Evolutionary conservation across 2,329 filamentous ascomycete species (phyloP), one percentile per base, ranked within the genome.

Genomic region (Aspergillus sp.): DNA sequence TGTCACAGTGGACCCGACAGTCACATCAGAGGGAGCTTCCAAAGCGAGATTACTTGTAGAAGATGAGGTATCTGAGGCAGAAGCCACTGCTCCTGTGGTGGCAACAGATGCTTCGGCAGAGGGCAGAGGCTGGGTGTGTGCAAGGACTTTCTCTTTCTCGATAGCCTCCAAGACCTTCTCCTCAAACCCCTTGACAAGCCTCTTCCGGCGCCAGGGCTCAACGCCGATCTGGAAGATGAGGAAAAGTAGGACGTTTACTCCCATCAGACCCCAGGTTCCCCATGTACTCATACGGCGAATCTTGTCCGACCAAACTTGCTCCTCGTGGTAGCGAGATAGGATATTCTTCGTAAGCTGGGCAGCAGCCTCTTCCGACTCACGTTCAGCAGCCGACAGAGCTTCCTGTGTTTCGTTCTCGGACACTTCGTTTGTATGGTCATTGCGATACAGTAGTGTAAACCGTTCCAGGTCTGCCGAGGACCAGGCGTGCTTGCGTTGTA

Each of bases 241-340:
- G 70, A 99, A 91, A 47, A 99, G 77, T 60, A 98, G 73, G 33
- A 98, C 90, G 71, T 99, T 99, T 69, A 98, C 85, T 23, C 93
- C 93, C 95, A 99, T 99, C 61, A 99, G 79, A 0, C 93, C 95
- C 87, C 96, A 98, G 0, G 95, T 99, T 37, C 96, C 93, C 95
- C 95, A 99, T 0, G 95, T 99, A 73, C 90, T 95, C 82, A 96
- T 96, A 64, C 95, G 84, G 37, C 95, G 84, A 71, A 99, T 99
- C 67, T 96, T 93, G 73, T 99, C 95, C 70, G 91, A 96, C 95
- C 95, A 99, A 56, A 99, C 96, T 79, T 99, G 95, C 79, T 99
- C 95, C 77, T 99, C 95, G 74, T 99, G 95, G 75, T 99, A 99
- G 60, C 96, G 86, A 61, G 90, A 90, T 52, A 97, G 80, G 66